These are phyloP conservation scores for Neonectria sp. DNA, from an alignment of 2,329 filamentous ascomycete genomes.

Conservation along the genomic window DNA sequence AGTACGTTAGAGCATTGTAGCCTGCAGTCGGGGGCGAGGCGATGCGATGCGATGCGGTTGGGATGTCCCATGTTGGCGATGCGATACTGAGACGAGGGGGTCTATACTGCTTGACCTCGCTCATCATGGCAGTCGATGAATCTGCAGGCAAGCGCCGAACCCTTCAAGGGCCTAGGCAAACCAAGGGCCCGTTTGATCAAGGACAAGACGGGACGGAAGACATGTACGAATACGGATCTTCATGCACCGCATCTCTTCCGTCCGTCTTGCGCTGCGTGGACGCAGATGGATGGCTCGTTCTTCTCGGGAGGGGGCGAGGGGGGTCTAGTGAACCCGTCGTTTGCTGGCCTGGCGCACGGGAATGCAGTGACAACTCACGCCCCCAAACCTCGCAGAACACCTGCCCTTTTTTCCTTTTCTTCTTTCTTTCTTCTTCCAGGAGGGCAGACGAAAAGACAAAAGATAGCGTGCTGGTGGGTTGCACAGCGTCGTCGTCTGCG, in stretches of 20 bases:
- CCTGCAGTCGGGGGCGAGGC: constrained; percentile 5
- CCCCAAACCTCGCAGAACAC: constrained; percentile 35
- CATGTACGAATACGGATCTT: constrained; percentile 28
- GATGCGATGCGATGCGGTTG: constrained; percentile 4
- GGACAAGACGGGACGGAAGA: constrained; percentile 15
- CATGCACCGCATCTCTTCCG: constrained; percentile 18
- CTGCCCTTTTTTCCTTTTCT: constrained; percentile 14
- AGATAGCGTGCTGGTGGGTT: constrained; percentile 14
- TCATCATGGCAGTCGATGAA: constrained; percentile 16
- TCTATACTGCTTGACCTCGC: constrained; percentile 15
- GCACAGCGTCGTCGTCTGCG: constrained; percentile 17
- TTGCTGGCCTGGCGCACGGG: constrained; percentile 31
- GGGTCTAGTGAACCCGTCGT: constrained; percentile 24
- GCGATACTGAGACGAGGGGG: constrained; percentile 9
- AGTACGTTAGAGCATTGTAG: neutral
- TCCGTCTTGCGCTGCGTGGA: constrained; percentile 37
- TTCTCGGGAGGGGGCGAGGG: constrained; percentile 7
- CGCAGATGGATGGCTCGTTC: constrained; percentile 36
- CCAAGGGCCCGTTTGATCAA: neutral
- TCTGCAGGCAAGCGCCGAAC: constrained; percentile 29
- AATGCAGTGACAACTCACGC: constrained; percentile 50
- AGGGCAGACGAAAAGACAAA: neutral
- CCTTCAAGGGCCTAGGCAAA: neutral
- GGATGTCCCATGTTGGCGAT: constrained; percentile 14
- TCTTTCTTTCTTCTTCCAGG: neutral